phyloP scores from a whole-genome alignment of 1,139 yeast species.

The Candida anutae region DNA sequence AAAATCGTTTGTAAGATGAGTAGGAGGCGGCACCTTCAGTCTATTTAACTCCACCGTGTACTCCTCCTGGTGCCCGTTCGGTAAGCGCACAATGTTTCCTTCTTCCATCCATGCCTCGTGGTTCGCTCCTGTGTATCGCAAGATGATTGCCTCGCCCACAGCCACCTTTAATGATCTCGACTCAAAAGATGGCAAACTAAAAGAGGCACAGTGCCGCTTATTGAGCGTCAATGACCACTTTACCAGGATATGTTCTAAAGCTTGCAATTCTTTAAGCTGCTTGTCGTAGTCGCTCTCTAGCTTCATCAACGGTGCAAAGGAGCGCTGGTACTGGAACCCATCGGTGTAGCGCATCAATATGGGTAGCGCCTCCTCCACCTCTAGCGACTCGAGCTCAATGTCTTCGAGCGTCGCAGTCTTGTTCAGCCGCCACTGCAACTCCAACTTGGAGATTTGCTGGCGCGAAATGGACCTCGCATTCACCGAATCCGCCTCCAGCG shows the following conservation, averaged over 20 bases:
- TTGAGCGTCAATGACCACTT: constrained; percentile 69
- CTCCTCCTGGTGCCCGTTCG: constrained; percentile 60
- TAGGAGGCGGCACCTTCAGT: constrained; percentile 35
- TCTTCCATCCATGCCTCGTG: constrained; percentile 57
- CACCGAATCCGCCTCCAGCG: constrained; percentile 56
- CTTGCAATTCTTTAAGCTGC: constrained; percentile 69
- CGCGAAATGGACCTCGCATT: constrained; percentile 49
- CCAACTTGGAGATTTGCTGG: constrained; percentile 65
- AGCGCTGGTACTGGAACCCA: constrained; percentile 78
- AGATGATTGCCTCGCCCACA: constrained; percentile 74
- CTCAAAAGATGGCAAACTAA: constrained; percentile 62
- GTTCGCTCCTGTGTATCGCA: constrained; percentile 49
- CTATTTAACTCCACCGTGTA: constrained; percentile 64
- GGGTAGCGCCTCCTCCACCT: constrained; percentile 58
- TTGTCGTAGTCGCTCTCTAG: constrained; percentile 77
- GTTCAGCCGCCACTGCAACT: constrained; percentile 74
- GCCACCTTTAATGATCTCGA: constrained; percentile 64
- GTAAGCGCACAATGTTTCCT: constrained; percentile 69
- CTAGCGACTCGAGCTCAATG: constrained; percentile 38
- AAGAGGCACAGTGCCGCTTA: constrained; percentile 61
- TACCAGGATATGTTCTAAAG: constrained; percentile 65
- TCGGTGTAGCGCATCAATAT: constrained; percentile 72
- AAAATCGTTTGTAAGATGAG: constrained; percentile 56
- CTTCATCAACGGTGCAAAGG: constrained; percentile 78
- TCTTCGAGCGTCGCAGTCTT: constrained; percentile 63